Base-by-base conservation (phyloP, 768 basidiomycete genomes). In the Phylloporus arenicola region DNA sequence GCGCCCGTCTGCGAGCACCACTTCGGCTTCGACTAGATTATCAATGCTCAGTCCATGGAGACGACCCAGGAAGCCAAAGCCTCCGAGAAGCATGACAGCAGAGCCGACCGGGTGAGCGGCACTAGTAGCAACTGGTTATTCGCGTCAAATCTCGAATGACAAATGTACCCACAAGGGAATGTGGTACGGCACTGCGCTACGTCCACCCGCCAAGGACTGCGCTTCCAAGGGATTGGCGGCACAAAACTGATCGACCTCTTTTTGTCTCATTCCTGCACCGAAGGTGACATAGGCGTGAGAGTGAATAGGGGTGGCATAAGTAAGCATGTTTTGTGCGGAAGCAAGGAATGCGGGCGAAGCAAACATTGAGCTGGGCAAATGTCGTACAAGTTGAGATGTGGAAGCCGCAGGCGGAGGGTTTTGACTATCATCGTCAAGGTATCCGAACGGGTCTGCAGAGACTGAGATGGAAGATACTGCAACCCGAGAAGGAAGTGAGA, bases 1-100 rank as follows among this genome's bases (percentile, higher is more conserved):
- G n/a, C 81, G 72, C 5, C 93, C 93, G 67, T 95, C 91, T 4
- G 92, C 87, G 16, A 93, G 75, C 2, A 96, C 93, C 70, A 93
- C 84, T 68, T 97, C 93, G 0, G 88, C 86, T 61, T 96, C 92
- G 6, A 94, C 86, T 22, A 95, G 71, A 62, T 88, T 90, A 65
- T 97, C 93, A 62, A 92, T 80, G 51, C 89, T 92, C 48, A 96
- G 73, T 6, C 93, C 93, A 54, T 85, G 80, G 57, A 92, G 69
- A 45, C 93, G 78, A 45, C 88, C 84, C 39, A 93, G 72, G 70
- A 95, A 84, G 1, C 93, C 93, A 60, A 95, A 95, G 1, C 93
- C 93, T 16, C 88, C 92, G 3, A 88, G 76, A 52, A 90, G 70
- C 86, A 90, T 86, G 51, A 86, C 80, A 10, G 84, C 82, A 47